Conservation (phyloP, 768 basidiomycete genomes). For the Pulveroboletus frians region DNA sequence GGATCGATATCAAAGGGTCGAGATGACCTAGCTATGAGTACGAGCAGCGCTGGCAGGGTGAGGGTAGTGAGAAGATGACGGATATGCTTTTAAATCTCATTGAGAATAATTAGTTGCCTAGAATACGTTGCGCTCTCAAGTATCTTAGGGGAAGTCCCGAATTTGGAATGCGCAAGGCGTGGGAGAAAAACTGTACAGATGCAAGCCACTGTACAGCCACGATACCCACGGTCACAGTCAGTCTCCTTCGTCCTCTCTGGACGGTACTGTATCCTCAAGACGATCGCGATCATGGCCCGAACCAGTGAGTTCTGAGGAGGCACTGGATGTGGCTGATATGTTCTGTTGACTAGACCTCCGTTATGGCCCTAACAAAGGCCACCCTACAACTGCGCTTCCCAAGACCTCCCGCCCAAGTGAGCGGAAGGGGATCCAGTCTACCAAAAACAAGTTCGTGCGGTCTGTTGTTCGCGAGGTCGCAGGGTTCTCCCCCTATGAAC, state of each 20-base stretch:
- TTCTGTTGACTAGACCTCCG: slow-evolving; percentile 59
- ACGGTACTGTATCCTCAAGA: slow-evolving; percentile 42
- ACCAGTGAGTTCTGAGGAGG: slow-evolving; percentile 51
- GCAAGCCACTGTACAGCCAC: slow-evolving; percentile 50
- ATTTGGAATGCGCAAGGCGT: slow-evolving; percentile 21
- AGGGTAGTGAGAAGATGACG: slow-evolving; percentile 46
- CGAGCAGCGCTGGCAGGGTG: slow-evolving; percentile 39
- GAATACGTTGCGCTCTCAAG: slow-evolving; percentile 1
- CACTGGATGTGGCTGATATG: slow-evolving; percentile 3
- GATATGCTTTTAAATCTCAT: slow-evolving; percentile 10
- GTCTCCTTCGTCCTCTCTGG: too few relatives aligned
- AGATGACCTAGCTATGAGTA: slow-evolving; percentile 30
- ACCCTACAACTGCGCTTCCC: slow-evolving; percentile 80
- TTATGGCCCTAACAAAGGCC: slow-evolving; percentile 81
- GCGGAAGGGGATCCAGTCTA: slow-evolving; percentile 87
- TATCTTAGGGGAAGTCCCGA: slow-evolving; percentile 10
- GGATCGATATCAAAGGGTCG: slow-evolving; percentile 43
- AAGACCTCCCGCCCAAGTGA: slow-evolving; percentile 75
- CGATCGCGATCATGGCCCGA: slow-evolving; percentile 64
- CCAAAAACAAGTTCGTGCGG: slow-evolving; percentile 91
- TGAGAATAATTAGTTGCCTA: slow-evolving; percentile 8
- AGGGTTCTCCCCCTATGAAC: slow-evolving; percentile 96
- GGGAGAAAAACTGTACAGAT: slow-evolving; percentile 51
- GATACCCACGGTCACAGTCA: slow-evolving; percentile 20
- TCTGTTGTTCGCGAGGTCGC: slow-evolving; percentile 94